Evolutionary conservation across 805 yeast genomes (phyloP).

Genomic region (Candida ipomoeae): DNA sequence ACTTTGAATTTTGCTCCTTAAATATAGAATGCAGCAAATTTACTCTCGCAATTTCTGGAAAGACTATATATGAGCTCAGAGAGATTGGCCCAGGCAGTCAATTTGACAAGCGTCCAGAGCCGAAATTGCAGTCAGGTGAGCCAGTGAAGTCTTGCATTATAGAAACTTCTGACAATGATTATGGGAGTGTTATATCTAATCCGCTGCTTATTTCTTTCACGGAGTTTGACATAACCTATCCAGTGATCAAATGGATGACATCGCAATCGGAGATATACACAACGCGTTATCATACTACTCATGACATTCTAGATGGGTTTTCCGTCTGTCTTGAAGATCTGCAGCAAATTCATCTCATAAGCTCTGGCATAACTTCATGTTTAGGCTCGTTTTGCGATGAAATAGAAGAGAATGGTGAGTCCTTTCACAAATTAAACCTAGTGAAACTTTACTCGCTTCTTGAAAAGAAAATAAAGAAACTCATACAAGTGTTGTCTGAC

Average conservation of each 20-base stretch:
- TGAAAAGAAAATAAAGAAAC: slow-evolving; percentile 31
- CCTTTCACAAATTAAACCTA: slow-evolving; percentile 39
- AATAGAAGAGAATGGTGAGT: slow-evolving; percentile 31
- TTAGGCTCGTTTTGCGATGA: slow-evolving; percentile 25
- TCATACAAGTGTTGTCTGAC: slow-evolving; percentile 26
- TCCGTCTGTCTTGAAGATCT: neutral
- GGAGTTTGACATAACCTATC: slow-evolving; percentile 11
- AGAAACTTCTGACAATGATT: neutral
- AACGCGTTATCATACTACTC: slow-evolving; percentile 12
- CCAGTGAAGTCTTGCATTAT: slow-evolving; percentile 16
- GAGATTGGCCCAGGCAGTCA: slow-evolving; percentile 15
- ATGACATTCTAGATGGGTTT: slow-evolving; percentile 13
- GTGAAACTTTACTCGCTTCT: slow-evolving; percentile 38
- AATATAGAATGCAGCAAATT: neutral
- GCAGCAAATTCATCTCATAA: slow-evolving; percentile 1
- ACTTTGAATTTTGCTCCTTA: slow-evolving; percentile 3
- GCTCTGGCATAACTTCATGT: neutral
- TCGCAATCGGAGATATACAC: slow-evolving; percentile 3
- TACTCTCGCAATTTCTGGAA: slow-evolving; percentile 9
- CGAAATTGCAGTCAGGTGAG: slow-evolving; percentile 15
- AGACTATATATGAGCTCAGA: slow-evolving; percentile 12
- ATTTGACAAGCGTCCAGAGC: slow-evolving; percentile 13
- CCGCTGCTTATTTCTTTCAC: slow-evolving; percentile 11
- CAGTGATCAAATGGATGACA: slow-evolving; percentile 9
- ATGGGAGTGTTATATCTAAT: slow-evolving; percentile 11